These are phyloP conservation scores for Pestalotiopsis fici DNA, from an alignment of 2,329 filamentous ascomycete species.

Conservation along the genomic window DNA sequence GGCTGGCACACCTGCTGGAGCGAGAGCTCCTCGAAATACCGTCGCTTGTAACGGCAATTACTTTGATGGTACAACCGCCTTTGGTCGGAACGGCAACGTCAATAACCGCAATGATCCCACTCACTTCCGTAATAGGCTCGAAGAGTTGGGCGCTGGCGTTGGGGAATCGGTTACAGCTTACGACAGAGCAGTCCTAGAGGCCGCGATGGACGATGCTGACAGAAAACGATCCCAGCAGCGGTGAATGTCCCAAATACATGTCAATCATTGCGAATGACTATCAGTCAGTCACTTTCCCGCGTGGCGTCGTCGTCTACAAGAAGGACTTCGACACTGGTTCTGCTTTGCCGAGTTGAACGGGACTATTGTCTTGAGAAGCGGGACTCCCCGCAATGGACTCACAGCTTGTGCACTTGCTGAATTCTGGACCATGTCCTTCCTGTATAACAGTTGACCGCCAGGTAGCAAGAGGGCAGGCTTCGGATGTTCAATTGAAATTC, in stretches of 20 bases:
- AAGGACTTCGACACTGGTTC: no score
- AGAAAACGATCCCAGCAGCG: slow-evolving; percentile 10
- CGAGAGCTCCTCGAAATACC: slow-evolving; percentile 15
- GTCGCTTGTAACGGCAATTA: slow-evolving; percentile 26
- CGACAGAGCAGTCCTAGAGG: slow-evolving; percentile 23
- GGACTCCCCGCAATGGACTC: no score
- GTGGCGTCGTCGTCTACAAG: no score
- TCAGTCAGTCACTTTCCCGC: not conserved
- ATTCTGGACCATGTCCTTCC: no score
- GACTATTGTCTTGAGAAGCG: no score
- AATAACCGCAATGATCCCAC: slow-evolving; percentile 25
- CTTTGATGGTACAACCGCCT: slow-evolving; percentile 26
- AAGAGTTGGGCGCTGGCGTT: slow-evolving; percentile 18
- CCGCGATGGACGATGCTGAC: slow-evolving; percentile 22
- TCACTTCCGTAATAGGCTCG: slow-evolving; percentile 27
- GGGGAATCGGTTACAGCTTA: slow-evolving; percentile 20
- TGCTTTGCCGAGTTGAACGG: no score
- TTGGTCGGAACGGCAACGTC: slow-evolving; percentile 22
- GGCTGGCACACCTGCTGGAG: slow-evolving; percentile 41
- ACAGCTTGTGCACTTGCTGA: no score
- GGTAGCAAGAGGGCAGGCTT: no score
- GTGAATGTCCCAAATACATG: not conserved
- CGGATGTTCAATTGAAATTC: no score
- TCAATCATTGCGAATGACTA: not conserved
- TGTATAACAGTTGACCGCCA: no score